Evolutionary conservation across 805 yeast species (phyloP).

Genomic region (Candida mattraensis): DNA sequence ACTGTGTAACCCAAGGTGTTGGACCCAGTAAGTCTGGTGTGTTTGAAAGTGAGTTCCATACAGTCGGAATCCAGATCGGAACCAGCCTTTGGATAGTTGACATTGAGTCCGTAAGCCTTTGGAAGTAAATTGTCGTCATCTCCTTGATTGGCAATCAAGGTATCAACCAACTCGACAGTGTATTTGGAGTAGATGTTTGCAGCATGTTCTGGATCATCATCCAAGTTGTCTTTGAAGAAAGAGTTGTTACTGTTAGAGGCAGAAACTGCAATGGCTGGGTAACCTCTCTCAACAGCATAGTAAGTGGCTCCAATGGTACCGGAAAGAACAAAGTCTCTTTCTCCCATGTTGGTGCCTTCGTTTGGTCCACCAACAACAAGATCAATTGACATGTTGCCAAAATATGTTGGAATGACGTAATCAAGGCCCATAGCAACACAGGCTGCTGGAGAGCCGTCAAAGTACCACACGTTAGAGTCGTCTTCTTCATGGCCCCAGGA

Average conservation of each 20-base stretch:
- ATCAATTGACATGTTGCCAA: slow-evolving; percentile 44
- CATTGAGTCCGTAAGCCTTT: slow-evolving; percentile 44
- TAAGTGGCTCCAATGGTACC: slow-evolving; percentile 56
- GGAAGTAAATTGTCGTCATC: slow-evolving; percentile 41
- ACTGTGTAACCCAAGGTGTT: slow-evolving; percentile 35
- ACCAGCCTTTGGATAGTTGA: slow-evolving; percentile 49
- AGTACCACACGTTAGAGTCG: slow-evolving; percentile 50
- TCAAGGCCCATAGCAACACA: slow-evolving; percentile 49
- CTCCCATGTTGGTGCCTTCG: slow-evolving; percentile 50
- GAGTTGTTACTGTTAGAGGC: slow-evolving; percentile 51
- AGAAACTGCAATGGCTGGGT: slow-evolving; percentile 52
- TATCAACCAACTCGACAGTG: slow-evolving; percentile 40
- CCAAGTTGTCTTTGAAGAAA: slow-evolving; percentile 45
- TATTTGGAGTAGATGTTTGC: slow-evolving; percentile 46
- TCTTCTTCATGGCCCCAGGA: slow-evolving; percentile 53
- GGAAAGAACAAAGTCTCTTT: slow-evolving; percentile 42
- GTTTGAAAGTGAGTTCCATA: slow-evolving; percentile 41
- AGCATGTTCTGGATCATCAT: slow-evolving; percentile 40
- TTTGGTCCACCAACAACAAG: slow-evolving; percentile 54
- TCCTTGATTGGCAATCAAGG: slow-evolving; percentile 40
- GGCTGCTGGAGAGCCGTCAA: slow-evolving; percentile 56
- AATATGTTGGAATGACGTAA: slow-evolving; percentile 46
- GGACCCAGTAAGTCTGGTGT: slow-evolving; percentile 47
- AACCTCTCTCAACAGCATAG: slow-evolving; percentile 47
- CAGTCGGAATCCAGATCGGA: slow-evolving; percentile 39